These are phyloP conservation scores for Chlorella ohadii DNA, from an alignment of 139 green algal species.

Conservation along the genomic window DNA sequence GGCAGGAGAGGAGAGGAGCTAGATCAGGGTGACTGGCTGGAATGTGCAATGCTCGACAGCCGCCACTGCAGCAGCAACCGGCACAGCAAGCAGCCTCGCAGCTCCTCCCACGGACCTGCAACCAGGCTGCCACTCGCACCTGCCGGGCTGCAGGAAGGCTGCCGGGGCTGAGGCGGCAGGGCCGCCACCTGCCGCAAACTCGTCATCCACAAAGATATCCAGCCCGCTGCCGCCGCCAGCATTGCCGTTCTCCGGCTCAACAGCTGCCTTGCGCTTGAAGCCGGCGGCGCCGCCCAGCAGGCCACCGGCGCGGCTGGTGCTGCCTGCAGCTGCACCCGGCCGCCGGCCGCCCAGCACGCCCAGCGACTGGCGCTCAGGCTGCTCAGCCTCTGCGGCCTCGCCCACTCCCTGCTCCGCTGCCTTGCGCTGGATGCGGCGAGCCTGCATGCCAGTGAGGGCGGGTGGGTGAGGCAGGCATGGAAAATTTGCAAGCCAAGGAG, in stretches of 20 bases:
- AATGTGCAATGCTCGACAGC: no score
- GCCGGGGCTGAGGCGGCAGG: background rate
- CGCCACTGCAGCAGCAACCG: background rate
- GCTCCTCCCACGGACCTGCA: background rate
- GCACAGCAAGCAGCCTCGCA: background rate
- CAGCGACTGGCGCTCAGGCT: conserved; percentile 43
- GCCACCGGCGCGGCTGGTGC: background rate
- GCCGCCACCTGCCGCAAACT: conserved; percentile 52
- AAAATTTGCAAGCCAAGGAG: background rate
- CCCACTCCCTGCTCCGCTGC: conserved; percentile 56
- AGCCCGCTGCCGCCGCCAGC: conserved; percentile 36
- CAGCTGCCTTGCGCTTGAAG: conserved; percentile 31
- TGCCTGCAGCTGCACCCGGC: background rate
- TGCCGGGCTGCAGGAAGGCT: conserved; percentile 8
- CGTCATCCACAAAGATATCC: conserved; percentile 81
- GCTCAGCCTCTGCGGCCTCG: conserved; percentile 19
- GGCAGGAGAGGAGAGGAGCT: background rate
- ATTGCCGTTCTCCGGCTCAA: conserved; percentile 23
- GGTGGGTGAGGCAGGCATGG: background rate
- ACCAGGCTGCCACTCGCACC: background rate
- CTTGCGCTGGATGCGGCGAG: conserved; percentile 71
- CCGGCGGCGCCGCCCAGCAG: conserved; percentile 3
- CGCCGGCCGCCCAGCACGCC: conserved; percentile 17
- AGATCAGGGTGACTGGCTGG: no score
- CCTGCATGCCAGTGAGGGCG: conserved; percentile 47